Evolutionary conservation across 169 alveolate species (phyloP), one percentile per base, ranked within the genome.

Genomic region (Toxoplasma gondii): DNA sequence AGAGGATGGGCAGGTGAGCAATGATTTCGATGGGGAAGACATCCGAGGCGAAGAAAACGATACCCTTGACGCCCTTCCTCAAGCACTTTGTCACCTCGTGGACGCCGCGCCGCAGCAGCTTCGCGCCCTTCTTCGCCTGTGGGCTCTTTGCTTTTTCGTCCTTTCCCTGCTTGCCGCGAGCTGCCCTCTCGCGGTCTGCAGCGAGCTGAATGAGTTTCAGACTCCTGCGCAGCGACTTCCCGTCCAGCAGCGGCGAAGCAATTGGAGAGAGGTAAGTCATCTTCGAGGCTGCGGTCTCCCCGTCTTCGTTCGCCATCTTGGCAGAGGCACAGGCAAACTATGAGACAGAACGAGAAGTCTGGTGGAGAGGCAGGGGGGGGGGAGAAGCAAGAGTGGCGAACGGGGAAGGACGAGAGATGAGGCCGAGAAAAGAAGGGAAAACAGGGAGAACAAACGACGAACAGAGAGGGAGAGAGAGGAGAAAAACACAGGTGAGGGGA

Each of bases 11-110:
- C 34, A 99, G 95, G 94, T 99, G 99, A 29, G 99, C 98, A 34
- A 98, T 96, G 12, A 98, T 98, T 95, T 99, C 99, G 54, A 99
- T 97, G 1, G 99, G 99, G 78, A 98, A 98, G 39, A 99, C 99
- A 94, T 99, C 99, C 69, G 99, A 98, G 44, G 99, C 99, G 88
- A 99, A 90, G 31, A 99, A 94, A 34, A 98, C 99, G 64, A 99
- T 96, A 43, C 99, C 99, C 84, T 84, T 91, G 29, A 58, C 54
- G 34, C 99, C 99, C 95, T 98, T 98, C 87, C 99, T 96, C 44
- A 99, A 94, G 80, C 99, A 98, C 95, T 99, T 99, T 45, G 99
- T 98, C 29, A 99, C 99, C 95, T 99, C 99, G 88, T 97, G 98
- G 36, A 99, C 99, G 81, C 99, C 99, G 81, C 99, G 96, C 93